These are phyloP conservation scores for Glaciozyma antarctica DNA, from an alignment of 768 basidiomycete genomes.

Conservation along the genomic window DNA sequence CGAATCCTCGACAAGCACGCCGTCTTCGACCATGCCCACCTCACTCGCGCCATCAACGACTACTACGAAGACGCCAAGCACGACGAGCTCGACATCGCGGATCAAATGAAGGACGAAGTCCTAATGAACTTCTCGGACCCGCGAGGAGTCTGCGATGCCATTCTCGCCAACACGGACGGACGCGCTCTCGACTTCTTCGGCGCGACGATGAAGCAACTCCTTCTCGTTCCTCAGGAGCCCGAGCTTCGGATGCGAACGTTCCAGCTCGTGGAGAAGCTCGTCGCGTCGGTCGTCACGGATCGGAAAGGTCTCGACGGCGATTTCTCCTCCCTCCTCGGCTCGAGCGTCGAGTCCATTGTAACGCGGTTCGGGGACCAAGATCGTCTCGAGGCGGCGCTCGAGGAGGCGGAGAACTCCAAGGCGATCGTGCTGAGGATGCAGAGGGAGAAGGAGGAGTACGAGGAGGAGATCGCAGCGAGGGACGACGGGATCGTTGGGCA, in stretches of 20 bases:
- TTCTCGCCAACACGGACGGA: constrained; percentile 65
- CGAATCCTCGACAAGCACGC: constrained; percentile 60
- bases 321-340: constrained; percentile 67
- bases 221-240: constrained; percentile 81
- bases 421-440: constrained; percentile 56
- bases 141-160: constrained; percentile 75
- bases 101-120: constrained; percentile 47
- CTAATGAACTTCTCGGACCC: constrained; percentile 68
- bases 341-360: constrained; percentile 79
- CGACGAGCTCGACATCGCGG: constrained; percentile 56
- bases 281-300: constrained; percentile 85
- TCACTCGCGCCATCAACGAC: constrained; percentile 58
- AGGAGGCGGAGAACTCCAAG: constrained; percentile 63
- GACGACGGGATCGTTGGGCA: constrained; percentile 73
- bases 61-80: constrained; percentile 65
- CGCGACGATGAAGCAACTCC: constrained; percentile 85
- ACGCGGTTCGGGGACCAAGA: constrained; percentile 85
- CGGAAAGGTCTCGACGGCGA: constrained; percentile 50
- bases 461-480: constrained; percentile 70
- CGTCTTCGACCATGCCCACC: constrained; percentile 65
- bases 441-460: constrained; percentile 70
- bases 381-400: constrained; percentile 62
- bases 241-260: constrained; percentile 76
- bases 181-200: constrained; percentile 75
- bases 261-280: constrained; percentile 77